Base-by-base conservation (phyloP, 2,329 filamentous ascomycete species). In the Aureobasidium leucospermi region DNA sequence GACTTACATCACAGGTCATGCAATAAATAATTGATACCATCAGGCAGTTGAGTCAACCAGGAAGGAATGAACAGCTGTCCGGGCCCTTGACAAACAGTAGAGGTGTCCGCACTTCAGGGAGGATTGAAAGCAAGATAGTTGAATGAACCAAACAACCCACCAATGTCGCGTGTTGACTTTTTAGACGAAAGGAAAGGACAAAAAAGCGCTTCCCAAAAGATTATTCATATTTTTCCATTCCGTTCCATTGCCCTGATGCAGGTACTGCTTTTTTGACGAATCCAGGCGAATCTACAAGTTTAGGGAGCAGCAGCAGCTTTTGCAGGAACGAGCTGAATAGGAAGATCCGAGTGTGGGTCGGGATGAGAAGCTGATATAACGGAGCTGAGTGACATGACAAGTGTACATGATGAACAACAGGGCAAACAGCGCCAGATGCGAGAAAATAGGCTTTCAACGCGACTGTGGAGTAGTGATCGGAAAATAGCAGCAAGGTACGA, bases 1-100 rank as follows among this genome's bases (percentile, higher is more conserved):
- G 4, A 55, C 39, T 43, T 6, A 13, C 19, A 34, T 34, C 2
- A 46, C 23, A 59, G 45, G 45, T 59, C 38, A 43, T 59, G 56
- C 45, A 49, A 51, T 49, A 59, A 29, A 43, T 8, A 5, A 34
- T 29, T 15, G 51, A 55, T 55, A 55, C 51, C 51, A 55, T 29
- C 38, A 43, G 13, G n/a, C 51, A 34, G 6, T 9, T 16, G 19
- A 29, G 15, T 2, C 32, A 11, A 39, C 19, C 36, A 31, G 34
- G 48, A 52, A 38, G 34, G 23, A 11, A 4, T 7, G 39, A 31
- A 11, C 28, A 34, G 29, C 29, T 43, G n/a, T 43, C 39, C 36
- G 39, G 38, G 43, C 51, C 43, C 39, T 55, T 55, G 51, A 55
- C 11, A 43, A 55, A 55, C 38, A 55, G 51, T 43, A 55, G 51